Evolutionary conservation across 2,329 filamentous ascomycete genomes (phyloP).

Genomic region (Zasmidium cellare): DNA sequence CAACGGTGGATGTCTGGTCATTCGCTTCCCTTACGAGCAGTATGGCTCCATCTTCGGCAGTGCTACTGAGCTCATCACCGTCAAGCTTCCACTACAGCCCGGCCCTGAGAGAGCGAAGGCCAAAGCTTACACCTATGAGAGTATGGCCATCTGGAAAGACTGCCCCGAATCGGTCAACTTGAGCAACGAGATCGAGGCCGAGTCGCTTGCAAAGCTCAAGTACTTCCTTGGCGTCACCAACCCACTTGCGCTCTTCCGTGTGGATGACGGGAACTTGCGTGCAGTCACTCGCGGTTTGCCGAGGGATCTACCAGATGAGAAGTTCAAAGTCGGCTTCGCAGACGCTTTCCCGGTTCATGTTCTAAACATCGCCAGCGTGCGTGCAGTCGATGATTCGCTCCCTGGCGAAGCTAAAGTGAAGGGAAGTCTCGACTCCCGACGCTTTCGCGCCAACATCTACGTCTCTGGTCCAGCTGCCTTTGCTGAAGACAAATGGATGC

Average conservation of each 20-base stretch:
- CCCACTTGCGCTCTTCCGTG: conserved; percentile 66
- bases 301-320: conserved; percentile 57
- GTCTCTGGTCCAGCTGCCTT: conserved; percentile 64
- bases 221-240: conserved; percentile 68
- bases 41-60: conserved; percentile 24
- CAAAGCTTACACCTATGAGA: conserved; percentile 59
- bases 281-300: conserved; percentile 64
- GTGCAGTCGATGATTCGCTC: conserved; percentile 59
- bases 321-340: conserved; percentile 67
- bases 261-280: conserved; percentile 56
- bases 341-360: conserved; percentile 73
- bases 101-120: conserved; percentile 57
- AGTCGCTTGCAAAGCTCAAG: conserved; percentile 63
- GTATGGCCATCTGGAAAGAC: conserved; percentile 68
- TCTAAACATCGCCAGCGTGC: conserved; percentile 64
- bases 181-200: conserved; percentile 45
- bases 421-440: conserved; percentile 58
- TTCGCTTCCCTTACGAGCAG: conserved; percentile 61
- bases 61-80: conserved; percentile 53
- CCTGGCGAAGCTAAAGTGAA: conserved; percentile 48
- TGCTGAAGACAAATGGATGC: conserved; percentile 70
- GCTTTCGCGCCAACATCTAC: conserved; percentile 74
- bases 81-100: conserved; percentile 67
- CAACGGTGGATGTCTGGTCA: conserved; percentile 62
- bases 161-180: conserved; percentile 50